Evolutionary conservation across 805 yeast species (phyloP), one percentile per base, ranked within the genome.

Genomic region (Pichia insulana): DNA sequence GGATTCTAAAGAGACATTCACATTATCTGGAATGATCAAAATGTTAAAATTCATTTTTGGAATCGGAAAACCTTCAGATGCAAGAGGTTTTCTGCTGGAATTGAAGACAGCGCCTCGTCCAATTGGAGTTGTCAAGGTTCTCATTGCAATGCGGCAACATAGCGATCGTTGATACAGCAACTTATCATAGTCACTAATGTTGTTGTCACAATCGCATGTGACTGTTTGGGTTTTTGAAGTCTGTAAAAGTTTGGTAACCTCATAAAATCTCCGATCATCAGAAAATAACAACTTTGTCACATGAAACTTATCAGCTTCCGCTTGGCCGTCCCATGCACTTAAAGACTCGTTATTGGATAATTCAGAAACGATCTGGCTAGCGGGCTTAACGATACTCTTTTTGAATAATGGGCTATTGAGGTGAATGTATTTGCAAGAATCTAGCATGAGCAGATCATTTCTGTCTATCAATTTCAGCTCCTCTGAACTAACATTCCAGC

Each of bases 31-130:
- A 13, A 74, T 62, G 34, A 88, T 73, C 16, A 74, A 50, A 0
- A 86, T 73, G 47, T 72, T 75, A 53, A 85, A 76, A 54, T 85
- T 83, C 62, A 89, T 64, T 44, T 75, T 76, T 0, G 95, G 89
- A 17, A 83, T 77, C 0, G 84, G 83, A 54, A 87, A 83, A 47
- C 81, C 78, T 57, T 90, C 97, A 0, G 97, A 87, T 33, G 86
- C 71, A 42, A 89, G 63, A 1, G 97, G 97, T 40, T 70, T 70
- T 43, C 87, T 64, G 13, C 84, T 78, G 3, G 81, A 76, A 40
- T 72, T 75, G 43, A 80, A 78, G 9, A 86, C 63, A 0, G 88
- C 83, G 0, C 86, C 88, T 49, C 90, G 70, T 0, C 96, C 96
- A 20, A 83, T 61, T 0, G 95, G 86, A 18, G 80, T 72, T 0